Percentiles rank a stretch among this genome's conserved stretches.
These are phyloP conservation scores for Yamagishiella unicocca DNA, from an alignment of 139 green algal species.

Conservation along the genomic window DNA sequence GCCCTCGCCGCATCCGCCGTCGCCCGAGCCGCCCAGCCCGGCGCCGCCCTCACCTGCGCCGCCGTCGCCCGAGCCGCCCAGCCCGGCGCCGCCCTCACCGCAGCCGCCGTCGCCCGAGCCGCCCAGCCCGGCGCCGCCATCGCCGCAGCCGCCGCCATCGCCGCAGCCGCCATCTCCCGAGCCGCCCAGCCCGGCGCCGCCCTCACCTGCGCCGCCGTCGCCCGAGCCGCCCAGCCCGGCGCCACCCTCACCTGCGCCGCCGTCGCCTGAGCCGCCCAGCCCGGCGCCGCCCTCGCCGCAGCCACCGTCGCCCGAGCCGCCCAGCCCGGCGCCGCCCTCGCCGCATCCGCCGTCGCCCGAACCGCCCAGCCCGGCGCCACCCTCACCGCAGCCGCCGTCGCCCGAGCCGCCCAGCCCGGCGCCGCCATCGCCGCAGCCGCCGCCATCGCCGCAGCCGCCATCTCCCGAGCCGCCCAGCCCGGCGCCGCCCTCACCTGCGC, in stretches of 20 bases:
- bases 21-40: not conserved
- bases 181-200: not conserved
- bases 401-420: not conserved
- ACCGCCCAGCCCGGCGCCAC: too few relatives aligned
- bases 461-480: not conserved
- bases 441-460: too few relatives aligned
- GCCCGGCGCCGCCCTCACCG: not conserved
- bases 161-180: not conserved
- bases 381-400: not conserved
- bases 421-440: not conserved
- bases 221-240: not conserved
- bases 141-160: not conserved
- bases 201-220: not conserved
- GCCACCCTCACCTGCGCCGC: not conserved
- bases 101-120: not conserved
- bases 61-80: not conserved
- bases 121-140: not conserved
- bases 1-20: not conserved
- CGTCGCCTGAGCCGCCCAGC: too few relatives aligned
- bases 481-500: not conserved
- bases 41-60: too few relatives aligned
- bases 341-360: too few relatives aligned
- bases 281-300: too few relatives aligned
- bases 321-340: not conserved
- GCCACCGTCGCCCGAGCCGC: not conserved